Evolutionary conservation across 2,329 filamentous ascomycete genomes (phyloP), one percentile per base, ranked within the genome.

Genomic region (Penicillium sp.): DNA sequence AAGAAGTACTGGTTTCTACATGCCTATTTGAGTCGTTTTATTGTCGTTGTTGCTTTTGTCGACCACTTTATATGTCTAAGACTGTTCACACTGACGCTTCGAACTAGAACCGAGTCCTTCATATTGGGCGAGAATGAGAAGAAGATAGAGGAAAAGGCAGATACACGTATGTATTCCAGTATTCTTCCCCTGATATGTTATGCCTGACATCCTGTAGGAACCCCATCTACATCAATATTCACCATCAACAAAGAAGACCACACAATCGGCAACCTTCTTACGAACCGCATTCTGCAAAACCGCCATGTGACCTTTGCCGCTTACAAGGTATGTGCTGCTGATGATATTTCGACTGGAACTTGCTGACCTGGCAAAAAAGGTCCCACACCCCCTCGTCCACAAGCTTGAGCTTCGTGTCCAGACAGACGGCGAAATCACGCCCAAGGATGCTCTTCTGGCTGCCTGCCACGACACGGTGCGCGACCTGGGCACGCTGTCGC

Each of bases 161-260:
- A 96, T 71, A 94, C 92, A 57, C 90, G 93, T 96, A 81, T 74
- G 88, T 76, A 35, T 21, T n/a, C 12, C 35, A 59, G 20, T 58
- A n/a, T 8, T 1, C 38, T 26, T 12, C 7, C 7, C 14, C 5
- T 9, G 14, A 23, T 24, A n/a, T 14, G 3, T 11, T 4, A 4
- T 21, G 11, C 23, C 16, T 16, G n/a, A 35, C 18, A 24, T 35
- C 30, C 7, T 35, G 42, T 58, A 94, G 91, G 91, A 68, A 91
- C 96, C 71, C 90, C 93, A 21, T 96, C 96, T 71, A 91, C 90
- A n/a, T 89, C 91, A 9, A 89, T 97, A 74, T 99, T 99, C 78
- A 86, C 90, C 58, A 86, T 99, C 76, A 90, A 91, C 76, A 97
- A 97, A 74, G 94, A 99, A 74, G 94, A 99, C 66, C 93, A 97